Conservation (phyloP, 352 stramenopile species). For the Pythium aristosporum region DNA sequence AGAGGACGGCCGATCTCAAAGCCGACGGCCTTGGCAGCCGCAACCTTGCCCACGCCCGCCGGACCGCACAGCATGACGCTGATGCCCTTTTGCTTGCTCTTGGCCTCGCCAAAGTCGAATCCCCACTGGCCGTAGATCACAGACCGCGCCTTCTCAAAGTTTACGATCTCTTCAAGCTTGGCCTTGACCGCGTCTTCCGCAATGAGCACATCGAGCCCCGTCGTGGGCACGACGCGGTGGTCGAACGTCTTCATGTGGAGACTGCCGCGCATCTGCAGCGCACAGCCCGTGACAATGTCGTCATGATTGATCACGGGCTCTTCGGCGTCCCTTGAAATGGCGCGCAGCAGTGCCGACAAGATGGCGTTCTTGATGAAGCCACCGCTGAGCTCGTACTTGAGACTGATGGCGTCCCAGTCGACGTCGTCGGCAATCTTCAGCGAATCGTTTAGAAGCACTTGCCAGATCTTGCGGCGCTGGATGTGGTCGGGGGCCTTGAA, state of each 20-base stretch:
- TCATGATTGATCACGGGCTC: constrained; percentile 68
- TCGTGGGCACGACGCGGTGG: constrained; percentile 78
- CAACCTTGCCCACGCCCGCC: constrained; percentile 72
- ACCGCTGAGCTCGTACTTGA: constrained; percentile 89
- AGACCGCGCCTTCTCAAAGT: constrained; percentile 83
- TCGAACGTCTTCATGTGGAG: constrained; percentile 90
- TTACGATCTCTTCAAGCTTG: constrained; percentile 66
- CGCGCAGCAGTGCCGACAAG: constrained; percentile 76
- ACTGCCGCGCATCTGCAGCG: constrained; percentile 85
- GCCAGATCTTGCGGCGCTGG: constrained; percentile 83
- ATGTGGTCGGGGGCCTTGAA: constrained; percentile 86
- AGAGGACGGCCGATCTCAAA: constrained; percentile 83
- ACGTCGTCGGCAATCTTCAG: constrained; percentile 63
- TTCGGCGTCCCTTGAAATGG: constrained; percentile 59
- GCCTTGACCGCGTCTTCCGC: constrained; percentile 63
- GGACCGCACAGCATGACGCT: constrained; percentile 74
- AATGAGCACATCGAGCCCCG: constrained; percentile 71
- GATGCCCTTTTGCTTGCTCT: constrained; percentile 84
- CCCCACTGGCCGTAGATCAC: constrained; percentile 88
- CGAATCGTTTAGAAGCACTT: constrained; percentile 57
- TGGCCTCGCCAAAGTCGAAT: constrained; percentile 78
- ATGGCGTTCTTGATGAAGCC: constrained; percentile 92
- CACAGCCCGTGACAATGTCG: constrained; percentile 78
- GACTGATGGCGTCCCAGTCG: constrained; percentile 78
- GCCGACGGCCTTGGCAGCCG: constrained; percentile 71